Base-by-base conservation (phyloP, 2,329 filamentous ascomycete species). In the Pseudogymnoascus sp. region DNA sequence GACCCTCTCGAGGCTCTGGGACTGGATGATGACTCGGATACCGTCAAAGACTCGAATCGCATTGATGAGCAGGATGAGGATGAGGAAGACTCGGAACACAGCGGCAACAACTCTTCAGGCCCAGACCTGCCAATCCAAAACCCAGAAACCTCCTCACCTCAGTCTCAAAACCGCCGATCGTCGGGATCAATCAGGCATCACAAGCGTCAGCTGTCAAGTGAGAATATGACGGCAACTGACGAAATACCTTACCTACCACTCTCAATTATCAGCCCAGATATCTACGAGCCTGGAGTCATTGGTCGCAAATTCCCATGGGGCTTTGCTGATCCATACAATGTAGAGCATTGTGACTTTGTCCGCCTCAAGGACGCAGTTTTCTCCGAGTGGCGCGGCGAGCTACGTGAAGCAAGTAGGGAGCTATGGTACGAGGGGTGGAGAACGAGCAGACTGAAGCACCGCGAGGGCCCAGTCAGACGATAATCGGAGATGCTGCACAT, bases 351-450 rank as follows among this genome's bases (percentile, higher is more conserved):
- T 77, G 95, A 99, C 76, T 99, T 97, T 75, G 81, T 89, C 63
- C 88, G 88, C 66, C 83, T 99, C 68, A 95, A 95, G 77, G 93
- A 97, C 65, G 88, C 89, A 7, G 90, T 99, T 33, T 99, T 99
- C 75, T 87, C 81, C 68, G 93, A 97, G 72, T 99, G 95, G 95
- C 88, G 93, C 60, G 84, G 84, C 46, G 95, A 99, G 73, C 81
- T 99, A 65, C 88, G 93, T 65, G 91, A 96, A 75, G 89, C 91
- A 61, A 96, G 91, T 75, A 85, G 91, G 63, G 92, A 96, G 72
- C 84, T 92, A 70, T 97, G 92, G 91, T 97, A 97, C 71, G 93
- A 97, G 76, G 88, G 90, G 70, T 97, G 93, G 95, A 87, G 95
- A 76, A 97, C 85, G 7, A 87, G 79, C 76, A 80, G 84, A 63